Percentiles rank a stretch among this genome's conserved stretches.
These are phyloP conservation scores for Wakefieldia striispora DNA, from an alignment of 768 basidiomycete genomes.

Conservation along the genomic window DNA sequence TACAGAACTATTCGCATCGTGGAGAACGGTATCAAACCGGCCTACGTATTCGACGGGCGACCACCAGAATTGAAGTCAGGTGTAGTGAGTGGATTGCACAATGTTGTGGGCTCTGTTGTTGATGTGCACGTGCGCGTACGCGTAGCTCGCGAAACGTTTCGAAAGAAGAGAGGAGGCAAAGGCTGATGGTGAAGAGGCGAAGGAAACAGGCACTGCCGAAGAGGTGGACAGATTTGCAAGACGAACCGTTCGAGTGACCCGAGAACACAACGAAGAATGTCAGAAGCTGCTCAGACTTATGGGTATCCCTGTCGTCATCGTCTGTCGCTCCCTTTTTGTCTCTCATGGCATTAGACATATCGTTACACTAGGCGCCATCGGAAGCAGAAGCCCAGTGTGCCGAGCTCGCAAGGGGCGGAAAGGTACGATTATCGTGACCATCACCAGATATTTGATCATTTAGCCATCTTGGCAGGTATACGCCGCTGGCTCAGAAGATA, in stretches of 20 bases:
- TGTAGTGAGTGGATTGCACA: slow-evolving; percentile 62
- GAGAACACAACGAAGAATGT: slow-evolving; percentile 96
- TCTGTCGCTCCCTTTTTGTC: slow-evolving; percentile 37
- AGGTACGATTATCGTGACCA: slow-evolving; percentile 45
- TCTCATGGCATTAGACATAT: neutral
- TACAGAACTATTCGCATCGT: slow-evolving; percentile 97
- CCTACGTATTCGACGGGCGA: slow-evolving; percentile 98
- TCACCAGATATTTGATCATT: neutral
- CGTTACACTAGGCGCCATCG: slow-evolving; percentile 76
- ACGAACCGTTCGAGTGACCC: slow-evolving; percentile 91
- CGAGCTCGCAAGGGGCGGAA: slow-evolving; percentile 93
- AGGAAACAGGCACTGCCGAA: slow-evolving; percentile 91
- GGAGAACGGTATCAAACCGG: slow-evolving; percentile 97
- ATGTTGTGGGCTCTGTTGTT: neutral
- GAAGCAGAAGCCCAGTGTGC: slow-evolving; percentile 99
- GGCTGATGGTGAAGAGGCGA: slow-evolving; percentile 93
- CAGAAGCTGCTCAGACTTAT: slow-evolving; percentile 82
- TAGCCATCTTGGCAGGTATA: slow-evolving; percentile 60
- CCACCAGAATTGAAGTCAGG: slow-evolving; percentile 97
- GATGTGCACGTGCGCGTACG: neutral
- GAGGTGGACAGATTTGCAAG: slow-evolving; percentile 89
- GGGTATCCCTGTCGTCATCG: slow-evolving; percentile 95
- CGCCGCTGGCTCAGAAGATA: slow-evolving; percentile 97
- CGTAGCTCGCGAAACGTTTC: slow-evolving; percentile 93
- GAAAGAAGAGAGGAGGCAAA: slow-evolving; percentile 90